These are phyloP conservation scores for Populus hybrid DNA, from an alignment of 441 rosid genomes.

Conservation along the genomic window DNA sequence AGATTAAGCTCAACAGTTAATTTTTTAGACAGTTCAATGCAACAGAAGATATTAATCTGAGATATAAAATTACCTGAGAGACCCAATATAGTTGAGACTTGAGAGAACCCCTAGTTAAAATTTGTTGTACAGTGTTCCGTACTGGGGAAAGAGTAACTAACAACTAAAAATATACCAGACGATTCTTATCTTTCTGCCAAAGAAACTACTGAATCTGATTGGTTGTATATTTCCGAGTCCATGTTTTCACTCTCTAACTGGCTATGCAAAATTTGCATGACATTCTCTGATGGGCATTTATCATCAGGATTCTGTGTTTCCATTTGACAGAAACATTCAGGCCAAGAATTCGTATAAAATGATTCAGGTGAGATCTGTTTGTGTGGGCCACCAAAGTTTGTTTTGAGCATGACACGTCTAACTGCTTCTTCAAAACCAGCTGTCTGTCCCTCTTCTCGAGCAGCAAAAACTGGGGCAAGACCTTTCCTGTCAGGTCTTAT, in stretches of 20 bases:
- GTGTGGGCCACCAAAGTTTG: conserved; percentile 96
- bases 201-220: conserved; percentile 42
- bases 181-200: conserved; percentile 38
- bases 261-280: conserved; percentile 62
- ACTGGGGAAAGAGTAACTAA: conserved; percentile 3
- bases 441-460: conserved; percentile 60
- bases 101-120: conserved; percentile 16
- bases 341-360: conserved; percentile 96
- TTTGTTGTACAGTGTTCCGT: conserved; percentile 5
- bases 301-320: conserved; percentile 61
- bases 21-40: not conserved
- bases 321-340: conserved; percentile 88
- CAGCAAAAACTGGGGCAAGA: conserved; percentile 78
- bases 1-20: not conserved
- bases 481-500: conserved; percentile 89
- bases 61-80: conserved; percentile 30
- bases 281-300: conserved; percentile 82
- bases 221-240: conserved; percentile 36
- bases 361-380: conserved; percentile 82
- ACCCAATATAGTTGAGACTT: conserved; percentile 5
- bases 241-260: conserved; percentile 45
- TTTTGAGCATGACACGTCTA: conserved; percentile 71
- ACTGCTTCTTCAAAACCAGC: conserved; percentile 80
- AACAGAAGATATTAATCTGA: not conserved
- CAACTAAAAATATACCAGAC: not conserved